Base-by-base conservation (phyloP, 2,329 filamentous ascomycete species). In the Colletotrichum spinosum region DNA sequence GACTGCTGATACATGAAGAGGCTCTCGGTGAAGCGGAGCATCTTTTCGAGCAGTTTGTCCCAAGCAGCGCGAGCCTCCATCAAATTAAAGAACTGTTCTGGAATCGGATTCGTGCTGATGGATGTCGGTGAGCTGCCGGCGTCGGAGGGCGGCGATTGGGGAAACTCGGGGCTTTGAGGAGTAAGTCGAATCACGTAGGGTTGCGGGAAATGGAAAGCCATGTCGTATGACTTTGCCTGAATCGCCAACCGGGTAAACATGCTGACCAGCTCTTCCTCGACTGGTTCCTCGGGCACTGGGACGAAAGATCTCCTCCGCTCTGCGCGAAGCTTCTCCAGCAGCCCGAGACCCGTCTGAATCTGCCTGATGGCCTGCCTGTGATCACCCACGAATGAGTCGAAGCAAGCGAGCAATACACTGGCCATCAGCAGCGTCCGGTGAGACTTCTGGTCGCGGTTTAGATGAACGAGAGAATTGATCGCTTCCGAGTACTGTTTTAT, bases 191-290 rank as follows among this genome's bases (percentile, higher is more conserved):
- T 86, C 7, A 89, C 86, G 60, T 84, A 88, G 1, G 87, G 87
- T 37, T 87, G 81, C 1, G 87, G 87, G 65, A 90, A 89, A 72
- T 90, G 88, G 71, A 90, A 90, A 38, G 88, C 88, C 86, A 90
- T 87, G 70, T 90, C 88, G 72, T 90, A 90, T 0, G 87, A 89
- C 71, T 90, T 90, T 48, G 88, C 88, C 72, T 90, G 88, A 48
- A 90, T 88, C 2, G 86, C 87, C 2, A 90, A 78, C 5, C 88
- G 83, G 2, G 85, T 88, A 69, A 90, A 90, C 79, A 90, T 89
- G 54, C 87, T 85, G 6, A 87, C 80, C 34, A 90, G 79, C 70
- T 90, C 88, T 55, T 86, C 81, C 67, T 88, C 85, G 6, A 86
- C 80, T 0, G 83, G 79, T 59, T 85, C 83, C 56, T 81, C 82